Evolutionary conservation across 805 yeast species (phyloP).

Genomic region (Saturnispora kantuleensis): DNA sequence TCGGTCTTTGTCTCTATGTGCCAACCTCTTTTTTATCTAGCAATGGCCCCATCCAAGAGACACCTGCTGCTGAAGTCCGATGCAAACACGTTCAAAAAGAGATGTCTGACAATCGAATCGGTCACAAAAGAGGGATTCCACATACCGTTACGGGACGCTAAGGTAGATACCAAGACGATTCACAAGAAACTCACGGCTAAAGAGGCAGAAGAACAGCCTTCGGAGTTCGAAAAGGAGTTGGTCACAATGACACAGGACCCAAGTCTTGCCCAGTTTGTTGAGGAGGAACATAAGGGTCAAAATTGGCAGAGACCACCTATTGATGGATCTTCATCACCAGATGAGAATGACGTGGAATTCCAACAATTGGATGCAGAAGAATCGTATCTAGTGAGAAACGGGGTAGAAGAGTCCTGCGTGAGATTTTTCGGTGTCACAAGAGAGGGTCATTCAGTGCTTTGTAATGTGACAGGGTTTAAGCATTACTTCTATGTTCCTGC

Average conservation of each 20-base stretch:
- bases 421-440: conserved; percentile 89
- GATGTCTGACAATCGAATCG: conserved; percentile 8
- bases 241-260: conserved; percentile 30
- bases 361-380: conserved; percentile 97
- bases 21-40: too few relatives aligned
- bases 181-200: conserved; percentile 22
- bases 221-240: conserved; percentile 45
- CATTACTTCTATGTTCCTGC: conserved; percentile 92
- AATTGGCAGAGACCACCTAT: conserved; percentile 46
- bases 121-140: conserved; percentile 21
- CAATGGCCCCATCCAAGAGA: conserved; percentile 1
- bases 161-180: conserved; percentile 17
- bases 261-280: conserved; percentile 17
- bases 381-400: conserved; percentile 29
- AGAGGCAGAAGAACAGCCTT: conserved; percentile 29
- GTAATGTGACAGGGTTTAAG: conserved; percentile 79
- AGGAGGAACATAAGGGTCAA: conserved; percentile 20
- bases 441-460: conserved; percentile 79
- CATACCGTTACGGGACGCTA: conserved; percentile 21
- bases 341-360: conserved; percentile 48
- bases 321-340: conserved; percentile 39
- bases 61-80: conserved; percentile 8
- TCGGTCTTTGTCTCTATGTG: too few relatives aligned
- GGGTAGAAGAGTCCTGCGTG: conserved; percentile 49
- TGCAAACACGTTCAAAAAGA: conserved; percentile 2